Conservation (phyloP, 163 green algal species). For the Scenedesmus sp. region DNA sequence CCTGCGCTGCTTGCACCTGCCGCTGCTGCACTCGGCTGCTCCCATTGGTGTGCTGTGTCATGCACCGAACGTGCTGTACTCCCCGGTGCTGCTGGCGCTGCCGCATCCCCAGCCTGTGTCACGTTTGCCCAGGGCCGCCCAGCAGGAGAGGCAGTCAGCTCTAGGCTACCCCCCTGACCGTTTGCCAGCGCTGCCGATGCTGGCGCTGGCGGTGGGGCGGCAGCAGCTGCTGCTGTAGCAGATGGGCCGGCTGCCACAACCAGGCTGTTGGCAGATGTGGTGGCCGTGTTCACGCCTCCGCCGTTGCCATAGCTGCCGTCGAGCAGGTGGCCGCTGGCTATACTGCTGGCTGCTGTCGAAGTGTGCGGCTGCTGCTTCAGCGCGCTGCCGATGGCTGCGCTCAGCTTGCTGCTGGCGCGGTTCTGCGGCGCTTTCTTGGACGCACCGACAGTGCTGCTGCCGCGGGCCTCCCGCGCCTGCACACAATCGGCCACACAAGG, state of each 20-base stretch:
- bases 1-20: neutral
- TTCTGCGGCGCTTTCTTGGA: neutral
- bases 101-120: too few relatives aligned
- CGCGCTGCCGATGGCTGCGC: neutral
- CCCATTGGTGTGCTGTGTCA: neutral
- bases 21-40: neutral
- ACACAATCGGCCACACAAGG: neutral
- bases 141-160: neutral
- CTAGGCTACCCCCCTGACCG: neutral
- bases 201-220: neutral
- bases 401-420: neutral
- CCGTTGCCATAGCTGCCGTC: neutral
- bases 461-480: constrained; percentile 7
- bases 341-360: neutral
- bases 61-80: neutral
- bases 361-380: neutral
- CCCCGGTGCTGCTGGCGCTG: neutral
- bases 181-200: neutral
- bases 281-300: neutral
- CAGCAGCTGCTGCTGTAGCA: neutral
- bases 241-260: neutral
- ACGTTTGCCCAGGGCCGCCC: neutral
- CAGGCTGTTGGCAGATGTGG: neutral
- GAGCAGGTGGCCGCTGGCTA: neutral
- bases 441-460: neutral